Evolutionary conservation across 116 monocot genomes (phyloP), one percentile per base, ranked within the genome.

Genomic region (Iris pallida): DNA sequence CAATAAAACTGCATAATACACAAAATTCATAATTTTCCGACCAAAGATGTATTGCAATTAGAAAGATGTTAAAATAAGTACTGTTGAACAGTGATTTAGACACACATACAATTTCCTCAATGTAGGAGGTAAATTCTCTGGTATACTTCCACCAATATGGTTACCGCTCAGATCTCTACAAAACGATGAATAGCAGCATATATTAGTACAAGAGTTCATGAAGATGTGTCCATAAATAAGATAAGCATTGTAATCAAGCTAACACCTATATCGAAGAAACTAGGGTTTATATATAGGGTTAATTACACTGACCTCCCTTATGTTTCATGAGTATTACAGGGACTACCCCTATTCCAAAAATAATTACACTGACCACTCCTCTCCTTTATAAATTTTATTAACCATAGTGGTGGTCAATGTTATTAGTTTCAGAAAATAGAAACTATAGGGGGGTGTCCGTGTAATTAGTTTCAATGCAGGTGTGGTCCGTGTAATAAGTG

Each of bases 161-260:
- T 99, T 93, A 71, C 90, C 90, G 80, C 98, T 99, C 54, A 99
- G 72, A 71, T 90, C 84, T 76, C 98, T 99, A 79, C 40, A 47
- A 18, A 30, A 53, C 17, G 53, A 59, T 66, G 2, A 64, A 64
- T 8, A 47, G 17, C 17, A 47, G 19, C 14, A 45, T 6, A 47
- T 47, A 47, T 64, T 47, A n/a, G 64, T 47, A 2, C 47, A 64
- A 17, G 47, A 64, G 16, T 42, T 47, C 16, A 64, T 5, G 11
- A 19, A 47, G 47, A 47, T 41, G 45, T 18, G 13, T 47, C 20
- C 6, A 62, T 7, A 45, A 7, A 8, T 47, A 10, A 19, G 30
- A 46, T 44, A 5, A 41, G 4, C 0, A 12, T 17, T 16, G 7
- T 17, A 55, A 11, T 3, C n/a, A n/a, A n/a, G n/a, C n/a, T n/a